These are phyloP conservation scores for Phytophthora foliorum DNA, from an alignment of 352 stramenopile genomes.

Conservation along the genomic window DNA sequence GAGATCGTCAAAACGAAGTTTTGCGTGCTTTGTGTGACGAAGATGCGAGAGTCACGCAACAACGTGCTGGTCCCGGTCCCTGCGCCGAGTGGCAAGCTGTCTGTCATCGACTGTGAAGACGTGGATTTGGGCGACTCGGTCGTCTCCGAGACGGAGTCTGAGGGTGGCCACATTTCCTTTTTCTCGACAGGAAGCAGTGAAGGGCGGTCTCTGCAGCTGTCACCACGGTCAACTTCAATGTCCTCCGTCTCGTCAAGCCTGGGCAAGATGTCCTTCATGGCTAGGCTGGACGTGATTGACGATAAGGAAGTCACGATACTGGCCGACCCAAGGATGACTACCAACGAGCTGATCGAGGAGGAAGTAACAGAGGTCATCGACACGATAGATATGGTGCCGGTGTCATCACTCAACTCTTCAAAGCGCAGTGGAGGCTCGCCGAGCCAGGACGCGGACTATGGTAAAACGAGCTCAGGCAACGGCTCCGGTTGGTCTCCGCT, in stretches of 20 bases:
- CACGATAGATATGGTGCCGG: conserved; percentile 57
- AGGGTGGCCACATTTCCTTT: conserved; percentile 46
- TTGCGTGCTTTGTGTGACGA: conserved; percentile 69
- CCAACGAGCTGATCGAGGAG: conserved; percentile 25
- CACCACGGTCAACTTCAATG: conserved; percentile 21
- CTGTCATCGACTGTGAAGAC: conserved; percentile 31
- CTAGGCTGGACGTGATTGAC: conserved; percentile 47
- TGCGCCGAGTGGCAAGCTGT: conserved; percentile 33
- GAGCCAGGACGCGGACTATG: conserved; percentile 18
- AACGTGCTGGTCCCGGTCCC: conserved; percentile 34
- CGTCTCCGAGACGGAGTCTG: conserved; percentile 64
- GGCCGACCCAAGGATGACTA: conserved; percentile 31
- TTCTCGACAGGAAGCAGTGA: conserved; percentile 46
- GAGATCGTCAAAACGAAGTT: conserved; percentile 78
- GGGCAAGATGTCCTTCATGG: conserved; percentile 49
- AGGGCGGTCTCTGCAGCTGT: conserved; percentile 34
- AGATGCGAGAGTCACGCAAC: conserved; percentile 53
- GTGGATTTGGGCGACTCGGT: conserved; percentile 34
- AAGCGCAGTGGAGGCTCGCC: conserved; percentile 5
- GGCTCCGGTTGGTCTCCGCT: conserved; percentile 32
- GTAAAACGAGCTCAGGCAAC: conserved; percentile 16
- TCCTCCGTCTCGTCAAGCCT: conserved; percentile 34
- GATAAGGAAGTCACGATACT: conserved; percentile 39
- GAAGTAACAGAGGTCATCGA: conserved; percentile 60
- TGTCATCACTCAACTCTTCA: conserved; percentile 18